Evolutionary conservation across 2,329 filamentous ascomycete species (phyloP).

Genomic region (Teratosphaeriaceae sp.): DNA sequence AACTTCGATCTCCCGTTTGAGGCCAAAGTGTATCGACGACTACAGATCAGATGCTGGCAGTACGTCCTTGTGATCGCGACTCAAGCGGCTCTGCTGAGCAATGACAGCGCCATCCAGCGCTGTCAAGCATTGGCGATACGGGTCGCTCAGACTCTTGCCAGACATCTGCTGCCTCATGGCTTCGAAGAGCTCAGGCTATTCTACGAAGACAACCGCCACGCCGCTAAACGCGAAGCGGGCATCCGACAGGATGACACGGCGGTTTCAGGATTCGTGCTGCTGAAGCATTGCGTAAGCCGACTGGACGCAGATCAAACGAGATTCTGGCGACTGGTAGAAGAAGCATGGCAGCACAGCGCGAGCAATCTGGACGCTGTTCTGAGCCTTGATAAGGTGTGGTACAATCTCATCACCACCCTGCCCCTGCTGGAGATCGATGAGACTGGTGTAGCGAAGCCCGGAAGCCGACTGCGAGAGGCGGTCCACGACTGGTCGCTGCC

Average conservation of each 20-base stretch:
- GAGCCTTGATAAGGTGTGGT: conserved; percentile 33
- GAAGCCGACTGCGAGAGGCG: conserved; percentile 33
- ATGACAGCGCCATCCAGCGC: conserved; percentile 19
- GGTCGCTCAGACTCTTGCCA: conserved; percentile 32
- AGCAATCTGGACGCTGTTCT: conserved; percentile 21
- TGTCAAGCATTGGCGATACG: conserved; percentile 27
- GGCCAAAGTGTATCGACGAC: background rate
- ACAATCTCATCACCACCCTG: conserved; percentile 45
- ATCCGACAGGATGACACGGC: conserved; percentile 38
- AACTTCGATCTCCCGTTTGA: conserved; percentile 2
- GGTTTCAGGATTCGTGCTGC: conserved; percentile 43
- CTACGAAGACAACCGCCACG: conserved; percentile 39
- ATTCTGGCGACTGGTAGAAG: conserved; percentile 19
- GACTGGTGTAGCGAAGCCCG: conserved; percentile 39
- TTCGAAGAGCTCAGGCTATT: conserved; percentile 34
- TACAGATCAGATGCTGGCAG: conserved; percentile 9
- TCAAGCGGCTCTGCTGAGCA: conserved; percentile 29
- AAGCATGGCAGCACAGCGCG: conserved; percentile 6
- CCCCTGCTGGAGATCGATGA: conserved; percentile 49
- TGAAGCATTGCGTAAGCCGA: conserved; percentile 35
- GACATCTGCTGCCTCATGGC: conserved; percentile 20
- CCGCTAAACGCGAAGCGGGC: conserved; percentile 40
- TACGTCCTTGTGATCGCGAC: conserved; percentile 24
- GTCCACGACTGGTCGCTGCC: conserved; percentile 47
- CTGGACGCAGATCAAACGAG: conserved; percentile 19